These are phyloP conservation scores for Fraxinus floribunda DNA, from an alignment of 305 asterid species.

Conservation along the genomic window DNA sequence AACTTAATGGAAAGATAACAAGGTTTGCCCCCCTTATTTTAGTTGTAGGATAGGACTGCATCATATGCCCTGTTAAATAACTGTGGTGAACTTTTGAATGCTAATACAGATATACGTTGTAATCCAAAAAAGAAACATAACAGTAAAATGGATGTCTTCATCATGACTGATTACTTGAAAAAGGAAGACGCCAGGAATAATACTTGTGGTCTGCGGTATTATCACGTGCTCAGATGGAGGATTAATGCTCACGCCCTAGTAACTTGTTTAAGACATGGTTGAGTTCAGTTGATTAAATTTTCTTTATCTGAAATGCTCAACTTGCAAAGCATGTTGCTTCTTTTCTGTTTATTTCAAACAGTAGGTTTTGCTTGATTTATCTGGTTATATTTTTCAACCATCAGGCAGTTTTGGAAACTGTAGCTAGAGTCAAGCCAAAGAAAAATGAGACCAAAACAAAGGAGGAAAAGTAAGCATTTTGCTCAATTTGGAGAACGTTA, in stretches of 20 bases:
- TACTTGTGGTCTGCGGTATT: neutral
- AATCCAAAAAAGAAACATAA: neutral
- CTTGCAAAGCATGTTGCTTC: neutral
- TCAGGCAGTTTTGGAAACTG: constrained; percentile 99
- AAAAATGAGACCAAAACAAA: constrained; percentile 75
- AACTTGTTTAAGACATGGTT: neutral
- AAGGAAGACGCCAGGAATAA: neutral
- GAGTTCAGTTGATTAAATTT: neutral
- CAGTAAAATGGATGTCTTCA: neutral
- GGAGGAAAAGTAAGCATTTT: constrained; percentile 71
- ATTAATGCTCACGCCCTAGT: neutral
- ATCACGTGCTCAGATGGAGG: neutral
- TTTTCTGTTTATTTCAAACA: neutral
- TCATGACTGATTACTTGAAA: neutral
- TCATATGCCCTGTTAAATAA: neutral
- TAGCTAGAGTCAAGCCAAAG: constrained; percentile 95
- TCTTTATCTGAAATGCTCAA: neutral
- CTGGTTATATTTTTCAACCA: constrained; percentile 24
- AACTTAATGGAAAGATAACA: neutral
- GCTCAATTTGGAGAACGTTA: neutral
- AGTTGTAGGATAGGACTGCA: neutral
- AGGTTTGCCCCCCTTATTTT: neutral
- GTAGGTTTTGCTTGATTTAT: constrained; percentile 16
- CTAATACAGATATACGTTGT: neutral
- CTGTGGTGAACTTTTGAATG: neutral